Conservation (phyloP, 176 grass and related monocot species). For the Poa pratensis region DNA sequence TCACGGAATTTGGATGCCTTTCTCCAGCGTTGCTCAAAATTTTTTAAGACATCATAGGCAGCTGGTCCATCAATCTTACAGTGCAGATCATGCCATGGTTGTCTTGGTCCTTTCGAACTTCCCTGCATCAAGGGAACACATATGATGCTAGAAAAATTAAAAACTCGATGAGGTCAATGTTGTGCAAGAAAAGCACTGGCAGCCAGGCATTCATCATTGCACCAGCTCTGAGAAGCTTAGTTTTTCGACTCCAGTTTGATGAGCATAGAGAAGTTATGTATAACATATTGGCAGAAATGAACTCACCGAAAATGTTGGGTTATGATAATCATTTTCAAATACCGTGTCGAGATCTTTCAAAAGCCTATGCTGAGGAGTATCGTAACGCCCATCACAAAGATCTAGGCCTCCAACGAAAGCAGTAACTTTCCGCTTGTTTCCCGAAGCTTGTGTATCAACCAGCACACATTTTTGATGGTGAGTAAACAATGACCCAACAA, state of each 20-base stretch:
- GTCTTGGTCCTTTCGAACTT: slow-evolving; percentile 78
- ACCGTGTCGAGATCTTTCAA: slow-evolving; percentile 82
- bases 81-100: slow-evolving; percentile 99
- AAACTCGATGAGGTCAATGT: neutral
- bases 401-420: slow-evolving; percentile 92
- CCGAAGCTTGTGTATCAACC: slow-evolving; percentile 84
- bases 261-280: slow-evolving; percentile 27
- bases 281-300: slow-evolving; percentile 30
- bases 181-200: neutral
- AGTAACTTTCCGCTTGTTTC: slow-evolving; percentile 90
- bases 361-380: slow-evolving; percentile 93
- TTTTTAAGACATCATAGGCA: slow-evolving; percentile 86
- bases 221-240: neutral
- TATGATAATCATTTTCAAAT: slow-evolving; percentile 84
- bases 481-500: slow-evolving; percentile 91
- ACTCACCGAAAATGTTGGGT: slow-evolving; percentile 92
- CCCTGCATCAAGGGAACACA: slow-evolving; percentile 51
- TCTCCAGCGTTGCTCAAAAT: slow-evolving; percentile 94
- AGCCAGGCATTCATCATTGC: neutral
- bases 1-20: slow-evolving; percentile 89
- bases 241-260: neutral
- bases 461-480: slow-evolving; percentile 97
- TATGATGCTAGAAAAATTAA: slow-evolving; percentile 9
- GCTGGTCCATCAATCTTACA: slow-evolving; percentile 94
- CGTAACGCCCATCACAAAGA: slow-evolving; percentile 98